A percentile compares a stretch with the other conserved stretches of the same genome.
phyloP scores from a whole-genome alignment of 2,329 filamentous ascomycete species.

The Ilyonectria destructans region DNA sequence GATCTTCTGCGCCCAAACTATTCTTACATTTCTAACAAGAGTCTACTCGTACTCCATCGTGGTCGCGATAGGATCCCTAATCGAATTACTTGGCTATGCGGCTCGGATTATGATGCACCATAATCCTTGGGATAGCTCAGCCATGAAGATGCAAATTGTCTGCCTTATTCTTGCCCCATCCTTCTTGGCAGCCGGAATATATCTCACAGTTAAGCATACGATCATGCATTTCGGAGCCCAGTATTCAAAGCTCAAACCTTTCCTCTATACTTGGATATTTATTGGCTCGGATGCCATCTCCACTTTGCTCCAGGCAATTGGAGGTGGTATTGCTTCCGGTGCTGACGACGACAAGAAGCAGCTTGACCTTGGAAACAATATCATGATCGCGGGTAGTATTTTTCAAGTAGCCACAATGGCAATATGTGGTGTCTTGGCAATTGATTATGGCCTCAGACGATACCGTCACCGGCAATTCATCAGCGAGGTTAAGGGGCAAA shows the following conservation, averaged over 20 bases:
- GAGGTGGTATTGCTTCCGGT: constrained; percentile 67
- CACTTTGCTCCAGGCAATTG: constrained; percentile 71
- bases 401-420: constrained; percentile 18
- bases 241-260: constrained; percentile 61
- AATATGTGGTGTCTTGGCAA: constrained; percentile 1
- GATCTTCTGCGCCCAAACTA: constrained; percentile 57
- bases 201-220: constrained; percentile 69
- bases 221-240: constrained; percentile 62
- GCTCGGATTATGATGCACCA: constrained; percentile 69
- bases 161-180: constrained; percentile 75
- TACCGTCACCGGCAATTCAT: background rate
- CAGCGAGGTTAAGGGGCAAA: too few relatives aligned
- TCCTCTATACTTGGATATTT: constrained; percentile 68
- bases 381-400: constrained; percentile 5
- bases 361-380: constrained; percentile 6
- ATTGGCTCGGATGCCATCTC: constrained; percentile 75
- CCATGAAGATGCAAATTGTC: constrained; percentile 70
- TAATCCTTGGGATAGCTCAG: constrained; percentile 63
- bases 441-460: background rate
- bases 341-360: constrained; percentile 54
- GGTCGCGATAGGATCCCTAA: constrained; percentile 64
- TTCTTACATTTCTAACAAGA: constrained; percentile 59
- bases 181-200: constrained; percentile 75
- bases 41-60: constrained; percentile 64
- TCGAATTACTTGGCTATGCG: constrained; percentile 72